A percentile compares a stretch with the other conserved stretches of the same genome.
Conservation (phyloP, 345 rosid species). For the Populus tremula region DNA sequence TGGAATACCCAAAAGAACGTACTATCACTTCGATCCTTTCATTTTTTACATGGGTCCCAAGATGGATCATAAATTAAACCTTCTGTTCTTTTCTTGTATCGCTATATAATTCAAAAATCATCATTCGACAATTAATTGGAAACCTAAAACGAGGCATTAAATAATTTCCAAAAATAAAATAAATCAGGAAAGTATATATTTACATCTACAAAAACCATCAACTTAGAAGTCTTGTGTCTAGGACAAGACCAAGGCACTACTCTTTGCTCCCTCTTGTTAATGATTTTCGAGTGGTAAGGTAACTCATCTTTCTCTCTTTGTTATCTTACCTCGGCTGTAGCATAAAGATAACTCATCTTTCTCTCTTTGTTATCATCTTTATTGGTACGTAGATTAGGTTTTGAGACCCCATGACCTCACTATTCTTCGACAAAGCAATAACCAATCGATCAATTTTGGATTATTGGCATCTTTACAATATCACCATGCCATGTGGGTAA, state of each 20-base stretch:
- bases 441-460: constrained; percentile 21
- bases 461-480: constrained; percentile 29
- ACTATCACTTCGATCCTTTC: not conserved
- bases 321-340: not conserved
- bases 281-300: not conserved
- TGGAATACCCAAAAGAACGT: not conserved
- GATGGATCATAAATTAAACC: not conserved
- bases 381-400: constrained; percentile 35
- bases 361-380: not conserved
- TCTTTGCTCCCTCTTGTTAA: not conserved
- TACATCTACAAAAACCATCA: not conserved
- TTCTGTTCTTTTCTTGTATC: not conserved
- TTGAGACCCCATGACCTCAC: constrained; percentile 13
- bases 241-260: not conserved
- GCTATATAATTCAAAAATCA: not conserved
- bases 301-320: not conserved
- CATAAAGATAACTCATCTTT: not conserved
- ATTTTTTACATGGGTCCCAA: no score
- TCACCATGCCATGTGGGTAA: constrained; percentile 28
- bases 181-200: not conserved
- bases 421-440: constrained; percentile 27
- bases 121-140: no score
- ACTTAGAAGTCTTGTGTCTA: not conserved
- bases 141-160: no score
- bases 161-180: not conserved